Percentiles rank a stretch among this genome's conserved stretches.
Conservation (phyloP, 2,329 filamentous ascomycete genomes). For the Hypoxylon sp. region DNA sequence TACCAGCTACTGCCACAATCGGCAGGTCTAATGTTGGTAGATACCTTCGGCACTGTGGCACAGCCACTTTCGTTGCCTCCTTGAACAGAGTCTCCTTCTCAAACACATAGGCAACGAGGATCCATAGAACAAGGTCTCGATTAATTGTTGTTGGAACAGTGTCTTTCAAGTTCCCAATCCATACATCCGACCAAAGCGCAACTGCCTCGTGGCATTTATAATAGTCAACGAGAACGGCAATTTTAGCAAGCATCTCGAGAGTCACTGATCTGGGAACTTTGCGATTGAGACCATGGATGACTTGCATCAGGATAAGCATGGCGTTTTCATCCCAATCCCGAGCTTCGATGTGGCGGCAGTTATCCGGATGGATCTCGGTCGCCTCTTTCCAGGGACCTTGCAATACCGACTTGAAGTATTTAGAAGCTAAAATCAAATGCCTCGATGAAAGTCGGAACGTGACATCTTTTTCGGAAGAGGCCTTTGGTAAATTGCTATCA, state of each 20-base stretch:
- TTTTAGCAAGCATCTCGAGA: constrained; percentile 35
- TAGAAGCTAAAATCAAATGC: constrained; percentile 42
- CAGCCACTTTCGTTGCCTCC: constrained; percentile 3
- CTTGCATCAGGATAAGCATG: constrained; percentile 48
- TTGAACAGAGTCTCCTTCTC: background rate
- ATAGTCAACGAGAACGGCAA: constrained; percentile 37
- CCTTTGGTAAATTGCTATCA: background rate
- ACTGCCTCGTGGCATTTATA: constrained; percentile 36
- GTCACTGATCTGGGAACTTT: constrained; percentile 14
- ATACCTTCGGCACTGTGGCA: background rate
- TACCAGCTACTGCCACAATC: constrained; percentile 17
- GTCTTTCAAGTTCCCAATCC: background rate
- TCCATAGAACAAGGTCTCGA: constrained; percentile 18
- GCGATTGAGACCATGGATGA: constrained; percentile 34
- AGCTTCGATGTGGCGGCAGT: constrained; percentile 24
- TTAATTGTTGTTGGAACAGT: background rate
- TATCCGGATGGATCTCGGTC: background rate
- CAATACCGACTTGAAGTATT: constrained; percentile 33
- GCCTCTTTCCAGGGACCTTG: constrained; percentile 36
- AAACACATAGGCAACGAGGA: constrained; percentile 17
- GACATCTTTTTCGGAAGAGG: background rate
- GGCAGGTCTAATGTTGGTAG: constrained; percentile 24
- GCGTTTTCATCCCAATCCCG: constrained; percentile 51
- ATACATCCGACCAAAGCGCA: constrained; percentile 1
- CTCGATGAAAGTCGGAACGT: constrained; percentile 36